A percentile compares a stretch with the other conserved stretches of the same genome.
phyloP scores from a whole-genome alignment of 1,284 basidiomycete genomes.

The Malassezia restricta region DNA sequence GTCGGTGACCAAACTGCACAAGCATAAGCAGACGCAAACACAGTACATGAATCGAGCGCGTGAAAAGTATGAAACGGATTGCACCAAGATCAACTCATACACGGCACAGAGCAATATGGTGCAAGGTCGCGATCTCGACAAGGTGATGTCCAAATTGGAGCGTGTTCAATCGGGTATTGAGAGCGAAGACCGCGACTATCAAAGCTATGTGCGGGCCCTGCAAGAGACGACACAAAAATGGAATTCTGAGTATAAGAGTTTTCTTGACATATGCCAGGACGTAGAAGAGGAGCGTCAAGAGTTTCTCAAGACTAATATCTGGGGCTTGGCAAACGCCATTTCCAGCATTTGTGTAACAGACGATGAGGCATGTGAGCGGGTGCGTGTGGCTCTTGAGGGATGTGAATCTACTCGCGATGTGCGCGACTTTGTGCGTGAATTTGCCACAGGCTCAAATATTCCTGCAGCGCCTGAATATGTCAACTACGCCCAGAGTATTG shows the following conservation, averaged over 20 bases:
- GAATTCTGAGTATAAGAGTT: slow-evolving; percentile 78
- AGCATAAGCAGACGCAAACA: slow-evolving; percentile 44
- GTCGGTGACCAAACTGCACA: slow-evolving; percentile 36
- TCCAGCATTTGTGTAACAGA: slow-evolving; percentile 90
- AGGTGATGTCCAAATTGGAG: slow-evolving; percentile 73
- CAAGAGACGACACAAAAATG: slow-evolving; percentile 71
- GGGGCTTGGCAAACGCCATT: slow-evolving; percentile 89
- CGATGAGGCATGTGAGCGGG: slow-evolving; percentile 56
- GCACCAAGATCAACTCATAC: slow-evolving; percentile 85
- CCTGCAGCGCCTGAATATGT: slow-evolving; percentile 44
- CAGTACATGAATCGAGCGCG: slow-evolving; percentile 53
- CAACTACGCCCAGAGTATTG: slow-evolving; percentile 41
- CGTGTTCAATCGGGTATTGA: slow-evolving; percentile 77
- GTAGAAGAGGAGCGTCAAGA: slow-evolving; percentile 85
- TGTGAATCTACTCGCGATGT: slow-evolving; percentile 39
- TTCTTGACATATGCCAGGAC: slow-evolving; percentile 66
- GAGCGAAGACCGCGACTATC: slow-evolving; percentile 64
- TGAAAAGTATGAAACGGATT: slow-evolving; percentile 88
- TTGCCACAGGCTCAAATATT: slow-evolving; percentile 38
- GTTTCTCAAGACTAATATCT: slow-evolving; percentile 86
- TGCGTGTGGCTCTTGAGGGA: slow-evolving; percentile 39
- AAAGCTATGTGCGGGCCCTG: slow-evolving; percentile 69
- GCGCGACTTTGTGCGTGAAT: slow-evolving; percentile 34
- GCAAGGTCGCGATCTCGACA: slow-evolving; percentile 87
- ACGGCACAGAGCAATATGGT: slow-evolving; percentile 84